Evolutionary conservation across 768 basidiomycete genomes (phyloP).

Genomic region (Boletus coccyginus): DNA sequence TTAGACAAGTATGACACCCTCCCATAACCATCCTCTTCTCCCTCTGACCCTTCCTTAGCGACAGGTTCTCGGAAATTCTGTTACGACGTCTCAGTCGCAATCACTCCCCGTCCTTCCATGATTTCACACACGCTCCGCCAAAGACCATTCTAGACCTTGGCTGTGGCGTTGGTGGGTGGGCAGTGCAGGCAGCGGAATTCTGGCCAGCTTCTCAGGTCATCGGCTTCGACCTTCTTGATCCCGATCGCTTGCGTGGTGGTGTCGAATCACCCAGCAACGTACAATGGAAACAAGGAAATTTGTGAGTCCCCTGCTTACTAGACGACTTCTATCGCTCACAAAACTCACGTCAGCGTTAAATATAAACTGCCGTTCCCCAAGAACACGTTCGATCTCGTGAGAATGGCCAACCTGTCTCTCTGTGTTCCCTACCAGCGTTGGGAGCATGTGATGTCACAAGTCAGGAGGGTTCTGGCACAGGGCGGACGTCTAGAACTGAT

Average conservation of each 20-base stretch:
- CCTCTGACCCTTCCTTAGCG: constrained; percentile 41
- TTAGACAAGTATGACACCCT: constrained; percentile 53
- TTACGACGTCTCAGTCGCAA: constrained; percentile 52
- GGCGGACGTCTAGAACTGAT: constrained; percentile 71
- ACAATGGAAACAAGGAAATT: constrained; percentile 59
- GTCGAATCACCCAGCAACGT: constrained; percentile 38
- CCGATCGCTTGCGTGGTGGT: constrained; percentile 34
- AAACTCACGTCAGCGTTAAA: constrained; percentile 40
- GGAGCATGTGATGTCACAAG: constrained; percentile 58
- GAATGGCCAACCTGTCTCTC: constrained; percentile 66
- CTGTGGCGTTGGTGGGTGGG: constrained; percentile 73
- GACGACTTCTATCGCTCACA: constrained; percentile 9
- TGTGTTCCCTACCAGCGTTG: constrained; percentile 61
- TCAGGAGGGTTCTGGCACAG: constrained; percentile 54
- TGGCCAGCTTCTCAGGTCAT: constrained; percentile 63
- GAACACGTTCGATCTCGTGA: constrained; percentile 65
- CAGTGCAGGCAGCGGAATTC: constrained; percentile 52
- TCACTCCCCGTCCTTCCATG: constrained; percentile 60
- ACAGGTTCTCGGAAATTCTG: constrained; percentile 53
- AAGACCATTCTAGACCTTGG: constrained; percentile 67
- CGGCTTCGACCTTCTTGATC: constrained; percentile 61
- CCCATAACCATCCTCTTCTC: constrained; percentile 1
- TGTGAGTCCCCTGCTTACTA: constrained; percentile 45
- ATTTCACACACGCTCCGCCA: constrained; percentile 48
- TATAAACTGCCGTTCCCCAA: constrained; percentile 59